Conservation (phyloP, 805 yeast species). For the Wickerhamomyces ciferrii region DNA sequence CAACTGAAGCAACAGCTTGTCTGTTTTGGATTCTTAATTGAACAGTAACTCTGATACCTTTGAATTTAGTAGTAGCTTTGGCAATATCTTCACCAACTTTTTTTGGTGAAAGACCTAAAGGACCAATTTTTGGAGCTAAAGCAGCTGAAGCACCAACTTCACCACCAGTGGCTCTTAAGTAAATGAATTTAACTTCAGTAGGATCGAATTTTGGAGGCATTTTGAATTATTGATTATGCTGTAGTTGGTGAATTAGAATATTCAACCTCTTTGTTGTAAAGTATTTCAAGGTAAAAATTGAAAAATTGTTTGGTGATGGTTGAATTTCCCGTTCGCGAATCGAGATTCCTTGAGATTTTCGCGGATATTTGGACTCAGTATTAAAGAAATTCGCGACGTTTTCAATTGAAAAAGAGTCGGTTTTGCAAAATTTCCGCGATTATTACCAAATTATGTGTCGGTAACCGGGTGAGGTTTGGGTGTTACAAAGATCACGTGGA, state of each 20-base stretch:
- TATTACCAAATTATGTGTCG: no score
- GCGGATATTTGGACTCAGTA: not conserved
- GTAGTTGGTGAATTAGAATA: not conserved
- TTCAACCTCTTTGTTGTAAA: not conserved
- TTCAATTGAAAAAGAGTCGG: no score
- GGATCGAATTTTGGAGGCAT: conserved; percentile 99
- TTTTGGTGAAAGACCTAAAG: conserved; percentile 99
- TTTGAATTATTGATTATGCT: conserved; percentile 17
- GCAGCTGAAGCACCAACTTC: conserved; percentile 99
- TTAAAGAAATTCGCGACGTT: not conserved
- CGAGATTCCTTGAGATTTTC: not conserved
- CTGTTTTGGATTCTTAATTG: conserved; percentile 99
- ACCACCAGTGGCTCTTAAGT: conserved; percentile 99
- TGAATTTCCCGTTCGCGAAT: not conserved
- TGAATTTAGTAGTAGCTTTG: conserved; percentile 98
- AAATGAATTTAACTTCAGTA: conserved; percentile 94
- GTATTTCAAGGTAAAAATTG: not conserved
- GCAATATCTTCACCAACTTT: conserved; percentile 99
- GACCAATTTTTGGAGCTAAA: conserved; percentile 99
- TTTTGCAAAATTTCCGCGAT: no score
- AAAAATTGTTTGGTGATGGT: not conserved
- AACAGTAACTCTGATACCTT: conserved; percentile 99
- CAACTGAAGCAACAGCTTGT: conserved; percentile 98
- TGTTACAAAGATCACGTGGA: no score
- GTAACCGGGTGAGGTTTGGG: no score